Evolutionary conservation across 2,329 filamentous ascomycete species (phyloP).

Genomic region (Ophiocordyceps camponoti-rufipedis): DNA sequence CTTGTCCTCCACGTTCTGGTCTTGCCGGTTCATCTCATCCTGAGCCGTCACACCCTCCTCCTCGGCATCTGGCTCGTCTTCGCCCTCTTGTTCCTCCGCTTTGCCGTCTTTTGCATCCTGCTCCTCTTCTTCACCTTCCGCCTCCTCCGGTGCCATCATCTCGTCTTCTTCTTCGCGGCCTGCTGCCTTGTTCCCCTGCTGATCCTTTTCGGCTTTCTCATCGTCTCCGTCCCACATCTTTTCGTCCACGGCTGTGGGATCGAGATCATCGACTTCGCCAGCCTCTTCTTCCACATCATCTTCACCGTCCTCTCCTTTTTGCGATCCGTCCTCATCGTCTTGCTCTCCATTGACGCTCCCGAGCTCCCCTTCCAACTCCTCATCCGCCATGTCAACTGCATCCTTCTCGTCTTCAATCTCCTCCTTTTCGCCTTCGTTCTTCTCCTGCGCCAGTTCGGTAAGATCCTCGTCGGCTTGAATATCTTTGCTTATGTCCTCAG

Average conservation of each 20-base stretch:
- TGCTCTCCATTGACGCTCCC: conserved; percentile 45
- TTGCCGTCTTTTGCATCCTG: conserved; percentile 20
- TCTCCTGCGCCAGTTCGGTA: conserved; percentile 75
- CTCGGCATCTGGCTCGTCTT: conserved; percentile 27
- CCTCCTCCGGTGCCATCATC: conserved; percentile 38
- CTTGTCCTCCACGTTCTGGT: conserved; percentile 65
- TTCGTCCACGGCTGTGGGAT: conserved; percentile 81
- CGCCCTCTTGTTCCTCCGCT: conserved; percentile 17
- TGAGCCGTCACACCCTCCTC: conserved; percentile 36
- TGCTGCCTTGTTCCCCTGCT: conserved; percentile 54
- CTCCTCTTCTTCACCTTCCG: conserved; percentile 28
- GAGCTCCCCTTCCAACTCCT: conserved; percentile 77
- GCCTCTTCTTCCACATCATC: conserved; percentile 79
- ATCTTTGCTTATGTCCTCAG: conserved; percentile 95
- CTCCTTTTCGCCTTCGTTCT: conserved; percentile 43
- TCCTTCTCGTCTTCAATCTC: conserved; percentile 69
- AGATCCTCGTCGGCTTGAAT: conserved; percentile 87
- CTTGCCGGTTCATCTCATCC: conserved; percentile 40
- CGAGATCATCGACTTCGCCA: conserved; percentile 79
- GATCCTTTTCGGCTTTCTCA: conserved; percentile 67
- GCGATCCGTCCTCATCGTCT: conserved; percentile 39
- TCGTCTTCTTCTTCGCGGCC: conserved; percentile 49
- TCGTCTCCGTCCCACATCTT: conserved; percentile 96
- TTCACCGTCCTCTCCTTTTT: conserved; percentile 44
- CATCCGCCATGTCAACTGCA: conserved; percentile 80